Evolutionary conservation across 306 rosid genomes (phyloP), one percentile per base, ranked within the genome.

Genomic region (Sindora glabra): DNA sequence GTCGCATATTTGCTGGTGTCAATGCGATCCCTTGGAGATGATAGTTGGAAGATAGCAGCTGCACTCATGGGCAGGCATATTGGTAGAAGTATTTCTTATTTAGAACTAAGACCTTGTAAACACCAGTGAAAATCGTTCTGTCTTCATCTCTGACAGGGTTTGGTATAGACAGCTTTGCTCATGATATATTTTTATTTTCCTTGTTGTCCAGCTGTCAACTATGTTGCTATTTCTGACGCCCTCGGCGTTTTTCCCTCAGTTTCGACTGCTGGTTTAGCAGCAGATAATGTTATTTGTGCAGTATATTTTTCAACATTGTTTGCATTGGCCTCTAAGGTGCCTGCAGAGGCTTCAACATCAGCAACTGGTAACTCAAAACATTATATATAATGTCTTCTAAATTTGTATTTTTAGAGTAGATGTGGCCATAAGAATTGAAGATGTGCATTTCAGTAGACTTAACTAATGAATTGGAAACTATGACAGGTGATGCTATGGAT

Each of bases 51-150:
- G 79, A 82, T 87, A 60, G 92, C 95, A 56, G 87, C 92, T 29
- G 89, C 92, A 14, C 85, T 84, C 34, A 87, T 87, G 92, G 95
- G 95, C 23, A 73, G 92, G 66, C 95, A 87, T 59, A 84, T 84
- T 56, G 92, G 92, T 27, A 89, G 95, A 81, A 85, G 95, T 84
- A 75, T 39, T 71, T 49, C 42, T 23, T 65, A 47, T 57, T 29
- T 40, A 56, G 54, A 29, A 24, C 37, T 8, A 59, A 59, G 42
- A 53, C 47, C 37, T 30, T 23, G 14, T 42, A 11, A 19, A 52
- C 36, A 21, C 44, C 19, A 26, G 42, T 47, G 19, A 7, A 44
- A 70, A 22, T 36, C 16, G 67, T 67, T 54, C 45, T n/a, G 18
- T 56, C 22, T 65, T 21, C 27, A 19, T 30, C 40, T 13, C 13